Conservation (phyloP, 2,329 filamentous ascomycete species). For the Talaromyces pinophilus region DNA sequence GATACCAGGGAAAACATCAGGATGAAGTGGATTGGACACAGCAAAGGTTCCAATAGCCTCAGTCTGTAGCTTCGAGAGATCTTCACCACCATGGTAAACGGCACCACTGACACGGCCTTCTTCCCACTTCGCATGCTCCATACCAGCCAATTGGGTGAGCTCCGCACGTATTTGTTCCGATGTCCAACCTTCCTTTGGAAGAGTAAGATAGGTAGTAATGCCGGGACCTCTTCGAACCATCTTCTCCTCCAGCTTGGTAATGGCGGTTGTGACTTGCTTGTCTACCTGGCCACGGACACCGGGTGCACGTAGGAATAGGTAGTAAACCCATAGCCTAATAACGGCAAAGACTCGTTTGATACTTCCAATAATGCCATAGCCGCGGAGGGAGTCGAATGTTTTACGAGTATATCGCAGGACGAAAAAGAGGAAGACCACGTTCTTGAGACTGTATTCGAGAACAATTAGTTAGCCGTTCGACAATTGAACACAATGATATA, state of each 20-base stretch:
- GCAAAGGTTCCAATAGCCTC: slow-evolving; percentile 94
- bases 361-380: slow-evolving; percentile 82
- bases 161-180: slow-evolving; percentile 77
- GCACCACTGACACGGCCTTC: slow-evolving; percentile 92
- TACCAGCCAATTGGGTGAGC: slow-evolving; percentile 72
- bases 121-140: slow-evolving; percentile 97
- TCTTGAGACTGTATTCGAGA: slow-evolving; percentile 64
- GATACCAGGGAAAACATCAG: slow-evolving; percentile 96
- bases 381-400: slow-evolving; percentile 79
- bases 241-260: slow-evolving; percentile 79
- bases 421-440: slow-evolving; percentile 87
- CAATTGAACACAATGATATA: background rate
- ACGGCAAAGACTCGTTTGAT: slow-evolving; percentile 71
- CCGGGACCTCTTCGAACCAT: slow-evolving; percentile 73
- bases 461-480: slow-evolving; percentile 17
- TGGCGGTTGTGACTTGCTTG: slow-evolving; percentile 76
- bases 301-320: slow-evolving; percentile 80
- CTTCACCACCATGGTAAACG: slow-evolving; percentile 90
- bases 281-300: slow-evolving; percentile 84
- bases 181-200: slow-evolving; percentile 83
- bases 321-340: slow-evolving; percentile 73
- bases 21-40: slow-evolving; percentile 94
- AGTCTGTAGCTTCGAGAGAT: slow-evolving; percentile 78
- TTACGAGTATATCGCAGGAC: slow-evolving; percentile 79
- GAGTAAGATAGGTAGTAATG: slow-evolving; percentile 69